phyloP scores from a whole-genome alignment of 2,329 filamentous ascomycete species.

The Exophiala spinifera region DNA sequence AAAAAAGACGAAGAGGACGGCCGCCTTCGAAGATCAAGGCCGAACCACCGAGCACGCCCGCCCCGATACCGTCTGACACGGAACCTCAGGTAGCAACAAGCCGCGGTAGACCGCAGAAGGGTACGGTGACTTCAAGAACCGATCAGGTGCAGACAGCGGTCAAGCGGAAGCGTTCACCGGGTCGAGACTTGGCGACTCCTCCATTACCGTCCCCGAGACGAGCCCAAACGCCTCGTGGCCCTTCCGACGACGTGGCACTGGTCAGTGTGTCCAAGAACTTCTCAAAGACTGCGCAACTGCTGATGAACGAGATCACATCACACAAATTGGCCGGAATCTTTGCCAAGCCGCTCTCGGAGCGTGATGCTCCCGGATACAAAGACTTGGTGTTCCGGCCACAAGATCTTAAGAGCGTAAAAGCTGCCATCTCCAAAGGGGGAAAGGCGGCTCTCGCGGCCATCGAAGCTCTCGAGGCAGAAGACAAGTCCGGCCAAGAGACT shows the following conservation, averaged over 20 bases:
- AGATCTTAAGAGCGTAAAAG: slow-evolving; percentile 73
- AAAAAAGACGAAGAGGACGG: slow-evolving; percentile 18
- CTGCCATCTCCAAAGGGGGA: slow-evolving; percentile 58
- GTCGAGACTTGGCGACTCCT: slow-evolving; percentile 27
- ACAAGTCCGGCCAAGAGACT: slow-evolving; percentile 42
- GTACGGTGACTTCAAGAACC: slow-evolving; percentile 7
- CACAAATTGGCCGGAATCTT: slow-evolving; percentile 80
- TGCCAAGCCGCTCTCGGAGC: slow-evolving; percentile 69
- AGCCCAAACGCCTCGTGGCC: slow-evolving; percentile 29
- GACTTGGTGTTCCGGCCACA: slow-evolving; percentile 71
- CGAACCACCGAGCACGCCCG: slow-evolving; percentile 36
- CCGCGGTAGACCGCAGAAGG: slow-evolving; percentile 28
- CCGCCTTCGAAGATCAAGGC: slow-evolving; percentile 25
- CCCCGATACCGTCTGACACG: slow-evolving; percentile 33
- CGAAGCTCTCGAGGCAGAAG: slow-evolving; percentile 39
- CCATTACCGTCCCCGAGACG: slow-evolving; percentile 12
- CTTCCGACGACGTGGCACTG: slow-evolving; percentile 36
- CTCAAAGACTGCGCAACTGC: slow-evolving; percentile 67
- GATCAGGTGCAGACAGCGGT: slow-evolving; percentile 5
- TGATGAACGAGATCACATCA: slow-evolving; percentile 72
- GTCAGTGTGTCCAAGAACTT: slow-evolving; percentile 44
- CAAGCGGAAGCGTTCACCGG: slow-evolving; percentile 42
- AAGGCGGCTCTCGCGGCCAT: slow-evolving; percentile 43
- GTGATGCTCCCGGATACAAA: slow-evolving; percentile 72
- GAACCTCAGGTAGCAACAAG: slow-evolving; percentile 33